Percentiles rank a stretch among this genome's conserved stretches.
Evolutionary conservation across 2,329 filamentous ascomycete species (phyloP).

Genomic region (Xylaria sp.): DNA sequence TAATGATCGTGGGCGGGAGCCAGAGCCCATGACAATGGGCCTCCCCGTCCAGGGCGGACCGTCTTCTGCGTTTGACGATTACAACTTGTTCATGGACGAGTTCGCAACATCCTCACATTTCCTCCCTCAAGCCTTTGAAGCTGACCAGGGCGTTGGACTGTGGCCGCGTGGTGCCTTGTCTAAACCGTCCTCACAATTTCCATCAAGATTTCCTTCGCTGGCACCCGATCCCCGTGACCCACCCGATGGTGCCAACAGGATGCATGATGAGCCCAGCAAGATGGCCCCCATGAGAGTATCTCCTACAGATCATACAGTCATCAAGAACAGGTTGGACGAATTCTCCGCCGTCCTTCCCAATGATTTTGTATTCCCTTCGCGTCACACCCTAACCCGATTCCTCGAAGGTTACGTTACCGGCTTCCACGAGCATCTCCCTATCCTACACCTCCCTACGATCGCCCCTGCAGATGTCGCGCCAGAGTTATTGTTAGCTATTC

Average conservation of each 20-base stretch:
- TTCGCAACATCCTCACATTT: slow-evolving; percentile 65
- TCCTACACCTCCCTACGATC: slow-evolving; percentile 75
- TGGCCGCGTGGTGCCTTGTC: slow-evolving; percentile 61
- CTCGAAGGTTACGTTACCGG: slow-evolving; percentile 76
- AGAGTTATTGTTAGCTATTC: slow-evolving; percentile 73
- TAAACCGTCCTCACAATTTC: slow-evolving; percentile 63
- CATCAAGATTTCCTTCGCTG: slow-evolving; percentile 65
- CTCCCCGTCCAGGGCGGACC: slow-evolving; percentile 54
- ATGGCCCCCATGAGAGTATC: slow-evolving; percentile 60
- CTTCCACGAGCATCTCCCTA: slow-evolving; percentile 67
- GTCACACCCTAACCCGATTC: slow-evolving; percentile 74
- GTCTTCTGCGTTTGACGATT: slow-evolving; percentile 61
- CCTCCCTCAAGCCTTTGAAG: slow-evolving; percentile 64
- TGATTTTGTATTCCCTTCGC: slow-evolving; percentile 74
- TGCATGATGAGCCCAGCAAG: slow-evolving; percentile 56
- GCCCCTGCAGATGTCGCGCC: slow-evolving; percentile 71
- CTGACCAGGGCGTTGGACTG: slow-evolving; percentile 62
- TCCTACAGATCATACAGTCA: slow-evolving; percentile 63
- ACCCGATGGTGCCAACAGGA: slow-evolving; percentile 50
- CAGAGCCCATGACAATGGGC: slow-evolving; percentile 56
- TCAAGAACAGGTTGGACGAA: slow-evolving; percentile 68
- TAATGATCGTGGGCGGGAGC: slow-evolving; percentile 59
- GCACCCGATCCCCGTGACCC: slow-evolving; percentile 63
- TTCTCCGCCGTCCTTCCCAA: slow-evolving; percentile 68
- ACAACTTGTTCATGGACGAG: slow-evolving; percentile 69